Percentiles rank a stretch among this genome's conserved stretches.
Evolutionary conservation across 805 yeast species (phyloP).

Genomic region (Pichia thaimueangensis): DNA sequence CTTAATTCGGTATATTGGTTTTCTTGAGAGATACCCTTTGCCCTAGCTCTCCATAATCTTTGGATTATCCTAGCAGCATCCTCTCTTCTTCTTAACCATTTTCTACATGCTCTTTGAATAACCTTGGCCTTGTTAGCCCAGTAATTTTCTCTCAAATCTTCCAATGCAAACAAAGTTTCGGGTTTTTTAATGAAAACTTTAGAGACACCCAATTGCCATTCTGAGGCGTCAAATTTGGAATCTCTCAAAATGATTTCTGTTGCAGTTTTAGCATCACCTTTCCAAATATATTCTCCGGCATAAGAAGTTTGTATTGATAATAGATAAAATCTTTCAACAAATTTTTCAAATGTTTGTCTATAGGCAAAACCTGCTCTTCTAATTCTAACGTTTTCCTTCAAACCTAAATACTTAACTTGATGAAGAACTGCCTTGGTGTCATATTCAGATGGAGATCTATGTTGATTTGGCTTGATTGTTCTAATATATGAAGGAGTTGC

Average conservation of each 20-base stretch:
- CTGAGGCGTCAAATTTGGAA: constrained; percentile 65
- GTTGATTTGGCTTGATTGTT: constrained; percentile 95
- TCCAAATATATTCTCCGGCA: constrained; percentile 68
- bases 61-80: constrained; percentile 83
- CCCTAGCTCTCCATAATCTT: constrained; percentile 72
- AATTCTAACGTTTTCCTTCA: constrained; percentile 94
- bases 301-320: constrained; percentile 86
- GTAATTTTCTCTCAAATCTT: constrained; percentile 91
- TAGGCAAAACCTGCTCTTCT: constrained; percentile 99
- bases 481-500: constrained; percentile 96
- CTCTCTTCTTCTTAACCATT: constrained; percentile 69
- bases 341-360: constrained; percentile 92
- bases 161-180: constrained; percentile 90
- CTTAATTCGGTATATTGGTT: constrained; percentile 78
- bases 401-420: constrained; percentile 91
- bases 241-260: constrained; percentile 44
- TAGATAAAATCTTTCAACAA: constrained; percentile 88
- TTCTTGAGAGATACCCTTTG: constrained; percentile 43
- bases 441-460: constrained; percentile 83
- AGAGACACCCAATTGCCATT: constrained; percentile 86
- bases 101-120: constrained; percentile 95
- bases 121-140: constrained; percentile 98
- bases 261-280: constrained; percentile 48
- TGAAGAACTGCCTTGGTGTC: constrained; percentile 87
- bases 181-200: constrained; percentile 95